These are phyloP conservation scores for Globisporangium irregulare DNA, from an alignment of 352 stramenopile genomes.

Conservation along the genomic window DNA sequence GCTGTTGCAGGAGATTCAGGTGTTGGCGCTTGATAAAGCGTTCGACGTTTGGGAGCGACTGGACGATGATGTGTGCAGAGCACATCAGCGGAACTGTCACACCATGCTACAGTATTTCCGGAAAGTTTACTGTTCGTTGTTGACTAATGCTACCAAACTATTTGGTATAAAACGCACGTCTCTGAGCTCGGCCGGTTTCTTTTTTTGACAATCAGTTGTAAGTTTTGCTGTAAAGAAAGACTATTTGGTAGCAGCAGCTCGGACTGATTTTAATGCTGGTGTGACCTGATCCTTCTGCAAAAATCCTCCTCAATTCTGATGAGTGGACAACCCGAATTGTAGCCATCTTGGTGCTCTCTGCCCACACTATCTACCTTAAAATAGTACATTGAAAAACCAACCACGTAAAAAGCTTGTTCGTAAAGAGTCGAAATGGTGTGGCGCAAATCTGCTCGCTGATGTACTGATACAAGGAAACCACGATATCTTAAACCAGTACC, in stretches of 20 bases:
- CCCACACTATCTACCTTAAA: neutral
- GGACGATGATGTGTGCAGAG: neutral
- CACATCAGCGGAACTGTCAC: conserved; percentile 1
- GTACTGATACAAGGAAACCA: neutral
- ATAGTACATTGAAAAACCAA: neutral
- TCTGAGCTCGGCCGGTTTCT: neutral
- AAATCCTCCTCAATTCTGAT: neutral
- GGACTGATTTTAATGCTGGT: neutral
- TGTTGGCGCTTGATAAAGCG: too few species aligned
- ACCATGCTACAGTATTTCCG: neutral
- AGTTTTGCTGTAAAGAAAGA: neutral
- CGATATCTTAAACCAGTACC: neutral
- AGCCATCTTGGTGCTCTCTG: neutral
- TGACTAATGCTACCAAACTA: neutral
- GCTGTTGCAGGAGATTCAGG: too few species aligned
- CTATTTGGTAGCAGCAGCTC: neutral
- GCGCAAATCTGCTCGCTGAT: neutral
- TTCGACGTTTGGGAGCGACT: too few species aligned
- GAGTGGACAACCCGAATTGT: neutral
- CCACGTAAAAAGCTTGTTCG: neutral
- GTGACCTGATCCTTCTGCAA: neutral
- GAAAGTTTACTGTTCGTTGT: neutral
- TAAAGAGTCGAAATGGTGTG: neutral
- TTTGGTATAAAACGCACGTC: neutral
- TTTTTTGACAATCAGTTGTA: neutral